A percentile compares a stretch with the other conserved stretches of the same genome.
Evolutionary conservation across 306 rosid genomes (phyloP).

Genomic region (Adenanthera pavonina): DNA sequence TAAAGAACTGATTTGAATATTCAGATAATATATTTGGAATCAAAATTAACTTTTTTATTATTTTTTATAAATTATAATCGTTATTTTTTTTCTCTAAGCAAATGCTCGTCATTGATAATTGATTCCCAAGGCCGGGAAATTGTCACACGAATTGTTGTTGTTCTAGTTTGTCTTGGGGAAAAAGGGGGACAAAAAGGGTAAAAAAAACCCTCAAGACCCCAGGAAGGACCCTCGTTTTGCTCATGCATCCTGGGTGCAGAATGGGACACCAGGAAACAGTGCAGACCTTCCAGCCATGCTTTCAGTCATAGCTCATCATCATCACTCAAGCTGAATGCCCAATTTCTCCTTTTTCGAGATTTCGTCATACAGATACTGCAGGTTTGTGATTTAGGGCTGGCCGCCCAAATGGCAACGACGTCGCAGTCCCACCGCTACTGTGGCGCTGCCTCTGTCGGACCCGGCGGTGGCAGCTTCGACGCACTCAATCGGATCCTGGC

Average conservation of each 20-base stretch:
- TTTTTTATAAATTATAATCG: background rate
- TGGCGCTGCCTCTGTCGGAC: constrained; percentile 54
- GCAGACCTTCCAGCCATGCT: background rate
- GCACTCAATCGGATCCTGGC: constrained; percentile 83
- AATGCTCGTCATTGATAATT: background rate
- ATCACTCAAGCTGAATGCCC: background rate
- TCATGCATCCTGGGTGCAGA: background rate
- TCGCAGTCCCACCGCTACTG: constrained; percentile 66
- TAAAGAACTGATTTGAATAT: too few relatives aligned
- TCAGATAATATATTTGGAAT: too few relatives aligned
- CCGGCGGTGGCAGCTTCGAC: constrained; percentile 63
- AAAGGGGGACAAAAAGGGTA: background rate
- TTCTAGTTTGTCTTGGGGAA: background rate
- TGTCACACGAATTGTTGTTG: background rate
- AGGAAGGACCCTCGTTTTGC: background rate
- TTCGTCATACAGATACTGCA: background rate
- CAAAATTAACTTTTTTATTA: background rate
- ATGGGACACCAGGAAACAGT: background rate
- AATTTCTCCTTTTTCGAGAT: background rate
- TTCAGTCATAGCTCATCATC: background rate
- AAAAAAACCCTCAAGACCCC: background rate
- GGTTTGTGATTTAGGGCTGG: constrained; percentile 37
- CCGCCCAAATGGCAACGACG: constrained; percentile 54
- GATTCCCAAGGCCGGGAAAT: background rate
- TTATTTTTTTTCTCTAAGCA: too few relatives aligned